Evolutionary conservation across 352 stramenopile genomes (phyloP).

Genomic region (Phytophthora melonis): DNA sequence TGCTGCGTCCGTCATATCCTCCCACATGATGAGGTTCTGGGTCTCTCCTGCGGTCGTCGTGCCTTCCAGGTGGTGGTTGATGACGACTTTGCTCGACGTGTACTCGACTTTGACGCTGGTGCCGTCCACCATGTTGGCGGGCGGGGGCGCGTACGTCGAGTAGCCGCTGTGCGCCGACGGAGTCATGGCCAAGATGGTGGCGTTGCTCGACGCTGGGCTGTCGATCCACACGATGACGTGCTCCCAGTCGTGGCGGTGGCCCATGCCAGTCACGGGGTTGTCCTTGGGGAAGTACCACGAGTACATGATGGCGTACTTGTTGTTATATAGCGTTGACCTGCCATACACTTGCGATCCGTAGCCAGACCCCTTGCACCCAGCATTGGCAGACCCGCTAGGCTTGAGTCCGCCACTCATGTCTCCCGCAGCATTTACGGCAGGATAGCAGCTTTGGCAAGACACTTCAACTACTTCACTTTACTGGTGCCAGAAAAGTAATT

Average conservation of each 20-base stretch:
- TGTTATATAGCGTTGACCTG: neutral
- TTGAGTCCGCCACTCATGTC: neutral
- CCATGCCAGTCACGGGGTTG: neutral
- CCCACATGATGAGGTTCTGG: slow-evolving; percentile 38
- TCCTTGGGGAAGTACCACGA: neutral
- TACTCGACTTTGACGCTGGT: neutral
- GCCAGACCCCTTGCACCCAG: neutral
- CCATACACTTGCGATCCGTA: neutral
- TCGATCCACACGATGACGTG: slow-evolving; percentile 1
- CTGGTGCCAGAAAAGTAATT: too few species aligned
- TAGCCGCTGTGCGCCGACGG: neutral
- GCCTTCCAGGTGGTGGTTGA: slow-evolving; percentile 17
- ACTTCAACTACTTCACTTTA: too few species aligned
- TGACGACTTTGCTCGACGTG: slow-evolving; percentile 1
- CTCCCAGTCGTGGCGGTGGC: neutral
- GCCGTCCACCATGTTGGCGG: neutral
- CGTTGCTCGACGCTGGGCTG: neutral
- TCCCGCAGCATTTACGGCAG: neutral
- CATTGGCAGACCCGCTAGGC: neutral
- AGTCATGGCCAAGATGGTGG: neutral
- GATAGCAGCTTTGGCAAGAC: too few species aligned
- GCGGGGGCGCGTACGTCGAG: neutral
- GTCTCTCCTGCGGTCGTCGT: slow-evolving; percentile 16
- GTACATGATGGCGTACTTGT: neutral
- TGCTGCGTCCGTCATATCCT: slow-evolving; percentile 27